Evolutionary conservation across 139 green algal species (phyloP).

Genomic region (Chlorella sp.): DNA sequence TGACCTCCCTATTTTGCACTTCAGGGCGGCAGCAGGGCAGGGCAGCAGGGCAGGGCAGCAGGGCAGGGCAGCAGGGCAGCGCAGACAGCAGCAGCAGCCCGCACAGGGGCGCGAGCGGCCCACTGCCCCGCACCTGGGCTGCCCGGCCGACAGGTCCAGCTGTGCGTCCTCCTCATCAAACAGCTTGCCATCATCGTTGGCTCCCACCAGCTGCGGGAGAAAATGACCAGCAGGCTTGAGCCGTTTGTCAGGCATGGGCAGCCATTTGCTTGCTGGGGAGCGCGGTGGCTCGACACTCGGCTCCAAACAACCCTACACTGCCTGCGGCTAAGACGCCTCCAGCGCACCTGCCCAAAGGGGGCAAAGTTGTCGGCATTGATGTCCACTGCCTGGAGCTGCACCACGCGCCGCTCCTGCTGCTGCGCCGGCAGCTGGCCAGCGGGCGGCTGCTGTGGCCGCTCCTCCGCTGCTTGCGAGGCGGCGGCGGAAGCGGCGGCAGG

Average conservation of each 20-base stretch:
- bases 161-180: slow-evolving; percentile 77
- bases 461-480: not conserved
- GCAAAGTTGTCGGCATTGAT: slow-evolving; percentile 66
- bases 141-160: slow-evolving; percentile 74
- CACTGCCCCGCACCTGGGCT: slow-evolving; percentile 49
- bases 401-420: slow-evolving; percentile 1
- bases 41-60: too few relatives aligned
- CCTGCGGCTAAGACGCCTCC: not conserved
- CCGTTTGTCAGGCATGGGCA: too few relatives aligned
- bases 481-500: not conserved
- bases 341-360: slow-evolving; percentile 76
- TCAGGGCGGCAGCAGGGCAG: too few relatives aligned
- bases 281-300: too few relatives aligned
- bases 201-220: slow-evolving; percentile 57
- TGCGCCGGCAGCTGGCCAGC: not conserved
- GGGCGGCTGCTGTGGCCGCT: not conserved
- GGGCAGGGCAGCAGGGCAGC: not conserved
- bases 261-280: not conserved
- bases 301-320: too few relatives aligned
- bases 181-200: slow-evolving; percentile 71
- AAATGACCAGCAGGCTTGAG: too few relatives aligned
- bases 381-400: slow-evolving; percentile 54
- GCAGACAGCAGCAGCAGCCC: not conserved
- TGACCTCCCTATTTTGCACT: too few relatives aligned
- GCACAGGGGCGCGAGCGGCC: too few relatives aligned